Percentiles rank a stretch among this genome's conserved stretches.
Conservation (phyloP, 257 asterid species). For the Solanum stenotomum region DNA sequence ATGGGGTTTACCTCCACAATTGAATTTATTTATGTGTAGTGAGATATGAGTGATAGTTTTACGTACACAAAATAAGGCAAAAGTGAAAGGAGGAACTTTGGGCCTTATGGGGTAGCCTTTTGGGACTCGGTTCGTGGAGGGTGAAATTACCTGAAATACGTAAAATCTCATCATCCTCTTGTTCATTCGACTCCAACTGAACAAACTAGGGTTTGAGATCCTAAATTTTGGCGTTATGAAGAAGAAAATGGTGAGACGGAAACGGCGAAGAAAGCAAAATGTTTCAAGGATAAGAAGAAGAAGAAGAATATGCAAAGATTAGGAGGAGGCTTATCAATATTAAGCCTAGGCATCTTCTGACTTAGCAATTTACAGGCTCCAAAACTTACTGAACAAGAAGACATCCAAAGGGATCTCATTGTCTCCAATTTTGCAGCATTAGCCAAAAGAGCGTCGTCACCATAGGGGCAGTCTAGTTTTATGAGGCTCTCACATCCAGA, state of each 20-base stretch:
- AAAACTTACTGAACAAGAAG: slow-evolving; percentile 22
- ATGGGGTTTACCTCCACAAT: background rate
- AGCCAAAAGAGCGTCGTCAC: slow-evolving; percentile 17
- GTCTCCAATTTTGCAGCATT: slow-evolving; percentile 13
- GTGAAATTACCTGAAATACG: background rate
- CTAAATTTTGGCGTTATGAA: background rate
- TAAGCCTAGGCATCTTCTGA: slow-evolving; percentile 1
- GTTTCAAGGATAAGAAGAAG: slow-evolving; percentile 25
- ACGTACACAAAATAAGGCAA: background rate
- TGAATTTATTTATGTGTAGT: too few species aligned
- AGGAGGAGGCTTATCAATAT: slow-evolving; percentile 68
- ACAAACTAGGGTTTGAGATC: background rate
- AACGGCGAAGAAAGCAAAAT: slow-evolving; percentile 4
- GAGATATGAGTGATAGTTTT: too few species aligned
- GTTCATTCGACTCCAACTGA: background rate
- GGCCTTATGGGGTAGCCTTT: background rate
- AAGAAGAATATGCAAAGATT: slow-evolving; percentile 72
- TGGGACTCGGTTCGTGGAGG: background rate
- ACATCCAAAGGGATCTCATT: slow-evolving; percentile 25
- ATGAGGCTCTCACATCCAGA: slow-evolving; percentile 13
- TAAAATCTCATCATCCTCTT: background rate
- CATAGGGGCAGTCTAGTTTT: too few species aligned
- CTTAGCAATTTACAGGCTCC: slow-evolving; percentile 16
- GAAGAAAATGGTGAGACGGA: background rate
- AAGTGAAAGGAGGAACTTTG: background rate